Evolutionary conservation across 768 basidiomycete species (phyloP).

Genomic region (Mycena latifolia): DNA sequence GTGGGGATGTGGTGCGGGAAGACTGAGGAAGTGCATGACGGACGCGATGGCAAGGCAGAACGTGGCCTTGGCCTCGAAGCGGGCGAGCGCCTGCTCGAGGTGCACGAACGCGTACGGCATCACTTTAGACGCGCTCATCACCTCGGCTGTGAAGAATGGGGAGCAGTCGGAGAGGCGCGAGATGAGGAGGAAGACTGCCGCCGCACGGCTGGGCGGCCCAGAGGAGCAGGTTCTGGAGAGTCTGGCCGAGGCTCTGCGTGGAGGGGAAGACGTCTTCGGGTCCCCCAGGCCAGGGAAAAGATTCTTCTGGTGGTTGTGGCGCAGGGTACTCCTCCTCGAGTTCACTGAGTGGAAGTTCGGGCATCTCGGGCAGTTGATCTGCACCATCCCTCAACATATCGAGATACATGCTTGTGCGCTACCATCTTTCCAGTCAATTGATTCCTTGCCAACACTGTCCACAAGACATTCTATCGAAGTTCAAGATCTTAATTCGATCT

Average conservation of each 20-base stretch:
- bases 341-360: too few species aligned
- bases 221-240: slow-evolving; percentile 13
- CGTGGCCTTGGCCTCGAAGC: neutral
- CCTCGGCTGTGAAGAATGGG: neutral
- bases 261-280: slow-evolving; percentile 17
- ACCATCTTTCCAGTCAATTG: too few species aligned
- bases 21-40: slow-evolving; percentile 18
- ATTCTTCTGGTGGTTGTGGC: neutral
- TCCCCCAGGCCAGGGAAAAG: slow-evolving; percentile 5
- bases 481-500: too few species aligned
- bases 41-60: slow-evolving; percentile 22
- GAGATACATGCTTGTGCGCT: too few species aligned
- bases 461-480: too few species aligned
- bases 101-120: slow-evolving; percentile 21
- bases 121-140: neutral
- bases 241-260: neutral
- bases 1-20: slow-evolving; percentile 10
- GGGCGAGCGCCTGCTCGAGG: too few species aligned
- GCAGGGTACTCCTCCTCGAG: neutral
- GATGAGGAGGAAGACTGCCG: slow-evolving; percentile 24
- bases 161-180: slow-evolving; percentile 20
- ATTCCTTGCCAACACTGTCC: too few species aligned
- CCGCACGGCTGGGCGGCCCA: slow-evolving; percentile 15
- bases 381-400: too few species aligned
- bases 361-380: too few species aligned